Evolutionary conservation across 2,329 filamentous ascomycete genomes (phyloP).

Genomic region (Orbilia brochopaga): DNA sequence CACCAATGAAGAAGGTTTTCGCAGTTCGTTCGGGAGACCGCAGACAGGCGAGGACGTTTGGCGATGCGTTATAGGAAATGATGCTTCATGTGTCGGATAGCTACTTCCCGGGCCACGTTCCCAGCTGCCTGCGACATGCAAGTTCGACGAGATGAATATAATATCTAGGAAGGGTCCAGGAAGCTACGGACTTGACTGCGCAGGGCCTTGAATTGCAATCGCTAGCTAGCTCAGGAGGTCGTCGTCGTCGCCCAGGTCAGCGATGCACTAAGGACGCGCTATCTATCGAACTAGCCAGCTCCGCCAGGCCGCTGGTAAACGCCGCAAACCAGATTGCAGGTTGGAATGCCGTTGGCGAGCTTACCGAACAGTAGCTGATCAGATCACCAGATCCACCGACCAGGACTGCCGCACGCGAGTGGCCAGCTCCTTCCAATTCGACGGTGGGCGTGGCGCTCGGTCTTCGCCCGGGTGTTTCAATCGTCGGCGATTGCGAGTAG

Average conservation of each 20-base stretch:
- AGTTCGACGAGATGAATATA: background rate
- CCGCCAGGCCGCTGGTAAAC: background rate
- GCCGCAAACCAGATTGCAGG: background rate
- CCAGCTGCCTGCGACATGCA: constrained; percentile 4
- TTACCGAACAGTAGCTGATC: constrained; percentile 4
- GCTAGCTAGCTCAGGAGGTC: background rate
- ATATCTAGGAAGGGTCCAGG: background rate
- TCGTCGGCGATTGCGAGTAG: no score
- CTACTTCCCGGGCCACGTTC: background rate
- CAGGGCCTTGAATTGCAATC: background rate
- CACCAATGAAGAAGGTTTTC: constrained; percentile 36
- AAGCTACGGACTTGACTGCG: background rate
- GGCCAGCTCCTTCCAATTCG: constrained; percentile 1
- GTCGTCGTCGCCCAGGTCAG: no score
- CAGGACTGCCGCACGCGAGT: background rate
- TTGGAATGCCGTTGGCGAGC: background rate
- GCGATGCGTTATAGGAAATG: background rate
- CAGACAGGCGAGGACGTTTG: background rate
- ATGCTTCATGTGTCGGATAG: background rate
- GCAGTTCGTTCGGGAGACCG: constrained; percentile 11
- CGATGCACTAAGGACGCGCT: background rate
- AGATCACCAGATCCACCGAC: constrained; percentile 22
- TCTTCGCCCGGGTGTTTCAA: background rate
- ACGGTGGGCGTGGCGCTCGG: background rate
- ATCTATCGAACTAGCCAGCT: background rate